Conservation (phyloP, 345 rosid genomes). For the Erucastrum elatum region DNA sequence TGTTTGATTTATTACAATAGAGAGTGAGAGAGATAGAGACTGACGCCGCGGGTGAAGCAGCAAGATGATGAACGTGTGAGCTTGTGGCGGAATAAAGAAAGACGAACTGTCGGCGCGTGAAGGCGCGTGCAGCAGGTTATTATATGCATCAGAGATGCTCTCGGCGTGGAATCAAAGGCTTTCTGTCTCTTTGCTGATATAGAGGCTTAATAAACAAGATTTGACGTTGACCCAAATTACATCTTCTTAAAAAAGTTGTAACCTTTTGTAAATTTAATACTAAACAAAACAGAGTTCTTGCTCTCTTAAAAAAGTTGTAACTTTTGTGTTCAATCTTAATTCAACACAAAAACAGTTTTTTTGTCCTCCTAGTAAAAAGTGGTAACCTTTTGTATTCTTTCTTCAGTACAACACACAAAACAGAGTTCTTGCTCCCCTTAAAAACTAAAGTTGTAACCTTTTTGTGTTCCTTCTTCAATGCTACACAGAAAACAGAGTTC, state of each 20-base stretch:
- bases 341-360: too few species aligned
- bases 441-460: too few species aligned
- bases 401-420: background rate
- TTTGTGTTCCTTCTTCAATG: background rate
- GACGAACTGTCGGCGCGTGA: slow-evolving; percentile 28
- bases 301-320: background rate
- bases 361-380: background rate
- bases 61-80: background rate
- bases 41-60: slow-evolving; percentile 1
- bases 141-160: slow-evolving; percentile 7
- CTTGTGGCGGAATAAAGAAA: background rate
- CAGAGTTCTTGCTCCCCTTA: too few species aligned
- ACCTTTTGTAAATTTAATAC: background rate
- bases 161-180: background rate
- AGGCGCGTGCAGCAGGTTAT: slow-evolving; percentile 16
- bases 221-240: background rate
- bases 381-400: slow-evolving; percentile 1
- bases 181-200: background rate
- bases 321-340: too few species aligned
- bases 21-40: background rate
- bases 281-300: too few species aligned
- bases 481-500: too few species aligned
- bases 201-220: background rate
- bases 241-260: background rate
- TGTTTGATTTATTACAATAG: background rate